Evolutionary conservation across 2,329 filamentous ascomycete genomes (phyloP), one percentile per base, ranked within the genome.

Genomic region (Pseudocercospora crystallina): DNA sequence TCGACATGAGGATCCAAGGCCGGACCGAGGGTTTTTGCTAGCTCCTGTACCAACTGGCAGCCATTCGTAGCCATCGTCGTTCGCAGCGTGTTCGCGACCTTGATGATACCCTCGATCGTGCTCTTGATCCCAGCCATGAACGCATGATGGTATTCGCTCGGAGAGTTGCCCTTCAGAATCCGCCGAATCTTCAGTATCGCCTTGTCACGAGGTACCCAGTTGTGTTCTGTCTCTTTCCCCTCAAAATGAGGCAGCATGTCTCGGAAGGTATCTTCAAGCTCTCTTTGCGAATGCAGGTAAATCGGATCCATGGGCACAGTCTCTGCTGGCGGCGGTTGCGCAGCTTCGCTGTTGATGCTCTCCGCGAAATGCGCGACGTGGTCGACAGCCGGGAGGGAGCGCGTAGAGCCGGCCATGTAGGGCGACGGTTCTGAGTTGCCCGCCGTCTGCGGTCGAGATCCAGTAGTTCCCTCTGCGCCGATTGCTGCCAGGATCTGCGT

Each of bases 41-140:
- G 76, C 57, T 97, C 92, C 67, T 96, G 91, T 29, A 96, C 78
- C 41, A 95, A 73, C 57, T 82, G 82, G 65, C 90, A 95, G 8
- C 86, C 90, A 63, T 94, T 90, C 56, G 90, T 91, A 8, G 89
- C 92, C 60, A 96, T 76, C 63, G 91, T 97, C 2, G 92, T 97
- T 63, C 92, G 81, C 35, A 97, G 75, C 1, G 92, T 95, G 63
- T 79, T 89, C 34, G 88, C 77, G 2, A 87, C 84, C 68, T 96
- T 96, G 65, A 96, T 79, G 45, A 96, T 91, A 47, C 91, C 90
- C 64, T 96, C 92, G 30, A 96, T 74, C 43, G 95, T 73, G 34
- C 76, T 76, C 61, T 90, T 90, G 53, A 95, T 80, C 14, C 83
- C 83, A 2, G 76, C 71, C 35, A 95, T 67, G 63, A 90, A 95